Evolutionary conservation across 2,329 filamentous ascomycete genomes (phyloP).

Genomic region (Sporothrix brasiliensis): DNA sequence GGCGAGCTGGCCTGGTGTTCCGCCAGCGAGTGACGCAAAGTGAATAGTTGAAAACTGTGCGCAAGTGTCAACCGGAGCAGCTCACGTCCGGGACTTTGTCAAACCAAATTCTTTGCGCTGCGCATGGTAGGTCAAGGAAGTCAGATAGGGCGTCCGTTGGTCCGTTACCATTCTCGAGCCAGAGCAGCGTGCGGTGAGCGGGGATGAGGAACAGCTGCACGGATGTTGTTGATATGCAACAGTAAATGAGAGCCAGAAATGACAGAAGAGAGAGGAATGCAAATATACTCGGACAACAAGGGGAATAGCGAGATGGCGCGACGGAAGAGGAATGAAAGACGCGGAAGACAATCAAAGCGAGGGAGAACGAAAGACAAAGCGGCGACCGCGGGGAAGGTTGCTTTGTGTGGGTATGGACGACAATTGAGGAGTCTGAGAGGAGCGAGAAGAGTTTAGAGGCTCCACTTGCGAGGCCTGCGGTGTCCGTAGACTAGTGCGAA

Average conservation of each 20-base stretch:
- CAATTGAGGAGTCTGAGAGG: slow-evolving; percentile 12
- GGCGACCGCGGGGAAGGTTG: slow-evolving; percentile 32
- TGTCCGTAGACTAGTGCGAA: slow-evolving; percentile 29
- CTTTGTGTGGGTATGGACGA: slow-evolving; percentile 20
- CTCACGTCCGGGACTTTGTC: background rate
- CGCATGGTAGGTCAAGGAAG: background rate
- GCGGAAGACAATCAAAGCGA: slow-evolving; percentile 18
- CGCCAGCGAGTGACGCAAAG: background rate
- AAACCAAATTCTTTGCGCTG: background rate
- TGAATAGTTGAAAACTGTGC: background rate
- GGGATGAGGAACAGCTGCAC: background rate
- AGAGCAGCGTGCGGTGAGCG: background rate
- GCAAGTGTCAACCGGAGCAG: background rate
- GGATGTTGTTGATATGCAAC: background rate
- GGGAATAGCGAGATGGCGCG: background rate
- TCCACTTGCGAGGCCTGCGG: slow-evolving; percentile 31
- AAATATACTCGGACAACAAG: background rate
- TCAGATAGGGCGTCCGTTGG: slow-evolving; percentile 1
- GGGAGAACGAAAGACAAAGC: slow-evolving; percentile 20
- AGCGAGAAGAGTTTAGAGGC: slow-evolving; percentile 11
- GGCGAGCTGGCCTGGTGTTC: background rate
- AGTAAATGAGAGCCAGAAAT: background rate
- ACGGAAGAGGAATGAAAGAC: slow-evolving; percentile 7
- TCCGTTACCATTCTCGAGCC: slow-evolving; percentile 4
- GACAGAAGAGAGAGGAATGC: background rate